Evolutionary conservation across 441 rosid species (phyloP).

Genomic region (Mallotus repandus): DNA sequence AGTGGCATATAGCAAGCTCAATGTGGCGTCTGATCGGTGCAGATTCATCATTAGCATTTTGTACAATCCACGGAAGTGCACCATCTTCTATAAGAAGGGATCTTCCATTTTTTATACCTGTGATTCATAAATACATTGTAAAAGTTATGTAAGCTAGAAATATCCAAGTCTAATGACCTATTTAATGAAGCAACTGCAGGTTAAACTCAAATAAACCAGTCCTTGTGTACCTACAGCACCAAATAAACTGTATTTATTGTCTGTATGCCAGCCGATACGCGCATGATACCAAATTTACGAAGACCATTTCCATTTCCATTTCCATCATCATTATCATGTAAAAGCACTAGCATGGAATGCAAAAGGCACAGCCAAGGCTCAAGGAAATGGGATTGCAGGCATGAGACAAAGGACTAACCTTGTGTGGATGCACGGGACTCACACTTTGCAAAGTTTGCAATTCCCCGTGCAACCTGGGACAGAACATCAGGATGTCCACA

Average conservation of each 20-base stretch:
- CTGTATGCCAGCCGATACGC: neutral
- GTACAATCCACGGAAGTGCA: constrained; percentile 95
- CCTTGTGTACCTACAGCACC: neutral
- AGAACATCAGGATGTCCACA: constrained; percentile 98
- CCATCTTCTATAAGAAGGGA: constrained; percentile 91
- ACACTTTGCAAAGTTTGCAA: constrained; percentile 97
- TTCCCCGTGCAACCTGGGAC: constrained; percentile 97
- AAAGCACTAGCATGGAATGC: neutral
- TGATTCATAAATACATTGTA: neutral
- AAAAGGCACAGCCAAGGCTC: neutral
- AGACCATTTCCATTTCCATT: too few relatives aligned
- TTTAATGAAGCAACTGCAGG: neutral
- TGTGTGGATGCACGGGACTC: constrained; percentile 85
- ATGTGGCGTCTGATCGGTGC: constrained; percentile 93
- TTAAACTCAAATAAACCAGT: neutral
- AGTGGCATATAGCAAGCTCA: constrained; percentile 97
- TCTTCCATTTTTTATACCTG: constrained; percentile 75
- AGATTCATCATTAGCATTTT: constrained; percentile 87
- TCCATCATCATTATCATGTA: neutral
- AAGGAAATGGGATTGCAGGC: neutral
- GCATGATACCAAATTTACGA: neutral
- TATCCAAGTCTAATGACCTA: neutral
- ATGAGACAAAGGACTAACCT: constrained; percentile 42
- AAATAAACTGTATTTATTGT: neutral
- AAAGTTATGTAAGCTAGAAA: neutral